These are phyloP conservation scores for Penicillium taxi DNA, from an alignment of 495 filamentous ascomycete genomes.

Conservation along the genomic window DNA sequence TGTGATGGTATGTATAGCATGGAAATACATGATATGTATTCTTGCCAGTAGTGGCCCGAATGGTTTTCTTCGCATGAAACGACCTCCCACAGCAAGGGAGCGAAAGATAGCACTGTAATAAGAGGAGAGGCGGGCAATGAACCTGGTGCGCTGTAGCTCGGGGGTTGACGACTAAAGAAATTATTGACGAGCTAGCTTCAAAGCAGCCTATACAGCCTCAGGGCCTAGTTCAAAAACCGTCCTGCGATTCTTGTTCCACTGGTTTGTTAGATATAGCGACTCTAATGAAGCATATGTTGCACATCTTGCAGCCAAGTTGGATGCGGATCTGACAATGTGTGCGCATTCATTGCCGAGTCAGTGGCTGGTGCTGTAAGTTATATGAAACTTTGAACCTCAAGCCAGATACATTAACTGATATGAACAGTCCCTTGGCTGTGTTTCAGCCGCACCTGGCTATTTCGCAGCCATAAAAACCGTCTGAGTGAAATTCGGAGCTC, in stretches of 20 bases:
- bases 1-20: too few species aligned
- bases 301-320: too few species aligned
- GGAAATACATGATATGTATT: too few species aligned
- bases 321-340: too few species aligned
- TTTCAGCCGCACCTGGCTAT: conserved; percentile 56
- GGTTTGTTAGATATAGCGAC: too few species aligned
- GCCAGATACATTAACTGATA: too few species aligned
- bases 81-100: conserved; percentile 54
- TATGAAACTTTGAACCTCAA: conserved; percentile 13
- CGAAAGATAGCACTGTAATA: conserved; percentile 73
- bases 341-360: too few species aligned
- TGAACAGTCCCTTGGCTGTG: conserved; percentile 56
- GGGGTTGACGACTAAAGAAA: conserved; percentile 46
- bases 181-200: conserved; percentile 58
- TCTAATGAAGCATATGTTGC: too few species aligned
- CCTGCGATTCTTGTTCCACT: too few species aligned
- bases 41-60: conserved; percentile 58
- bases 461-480: conserved; percentile 53
- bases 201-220: conserved; percentile 62
- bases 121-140: conserved; percentile 60
- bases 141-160: conserved; percentile 44
- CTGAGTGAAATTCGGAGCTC: conserved; percentile 56
- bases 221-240: conserved; percentile 51
- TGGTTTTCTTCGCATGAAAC: conserved; percentile 51
- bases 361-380: too few species aligned